A percentile compares a stretch with the other conserved stretches of the same genome.
Evolutionary conservation across 2,329 filamentous ascomycete species (phyloP).

Genomic region (Ophiostoma triangulosporum): DNA sequence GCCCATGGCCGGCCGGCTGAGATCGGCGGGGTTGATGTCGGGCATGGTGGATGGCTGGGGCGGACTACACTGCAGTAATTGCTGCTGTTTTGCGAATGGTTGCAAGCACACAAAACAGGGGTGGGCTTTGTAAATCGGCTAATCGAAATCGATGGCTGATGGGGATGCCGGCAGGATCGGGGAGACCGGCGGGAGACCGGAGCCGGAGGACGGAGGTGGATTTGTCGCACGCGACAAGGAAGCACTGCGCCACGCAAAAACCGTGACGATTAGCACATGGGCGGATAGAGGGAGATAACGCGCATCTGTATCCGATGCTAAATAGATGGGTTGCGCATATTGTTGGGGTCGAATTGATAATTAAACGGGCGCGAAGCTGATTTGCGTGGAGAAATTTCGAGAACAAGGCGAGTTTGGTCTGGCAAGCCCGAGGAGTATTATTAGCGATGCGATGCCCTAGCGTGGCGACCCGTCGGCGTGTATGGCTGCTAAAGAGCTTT

Average conservation of each 20-base stretch:
- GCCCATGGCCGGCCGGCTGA: slow-evolving; percentile 47
- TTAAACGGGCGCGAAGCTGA: not conserved
- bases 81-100: not conserved
- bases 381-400: slow-evolving; percentile 6
- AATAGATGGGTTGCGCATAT: slow-evolving; percentile 31
- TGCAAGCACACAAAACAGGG: not conserved
- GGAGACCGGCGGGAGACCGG: slow-evolving; percentile 2
- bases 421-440: not conserved
- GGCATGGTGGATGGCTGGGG: slow-evolving; percentile 32
- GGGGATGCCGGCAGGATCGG: slow-evolving; percentile 1
- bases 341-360: slow-evolving; percentile 20
- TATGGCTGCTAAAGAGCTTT: not conserved
- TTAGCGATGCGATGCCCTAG: not conserved
- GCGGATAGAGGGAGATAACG: slow-evolving; percentile 24
- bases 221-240: slow-evolving; percentile 32
- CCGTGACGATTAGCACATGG: slow-evolving; percentile 30
- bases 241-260: slow-evolving; percentile 32
- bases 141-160: not conserved
- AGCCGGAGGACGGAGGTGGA: not conserved
- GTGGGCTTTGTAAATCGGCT: not conserved
- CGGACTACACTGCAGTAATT: not conserved
- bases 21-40: slow-evolving; percentile 56
- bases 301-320: slow-evolving; percentile 29
- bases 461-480: not conserved
- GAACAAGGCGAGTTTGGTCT: slow-evolving; percentile 4